Evolutionary conservation across 2,329 filamentous ascomycete species (phyloP).

Genomic region (Trichoderma guizhouense): DNA sequence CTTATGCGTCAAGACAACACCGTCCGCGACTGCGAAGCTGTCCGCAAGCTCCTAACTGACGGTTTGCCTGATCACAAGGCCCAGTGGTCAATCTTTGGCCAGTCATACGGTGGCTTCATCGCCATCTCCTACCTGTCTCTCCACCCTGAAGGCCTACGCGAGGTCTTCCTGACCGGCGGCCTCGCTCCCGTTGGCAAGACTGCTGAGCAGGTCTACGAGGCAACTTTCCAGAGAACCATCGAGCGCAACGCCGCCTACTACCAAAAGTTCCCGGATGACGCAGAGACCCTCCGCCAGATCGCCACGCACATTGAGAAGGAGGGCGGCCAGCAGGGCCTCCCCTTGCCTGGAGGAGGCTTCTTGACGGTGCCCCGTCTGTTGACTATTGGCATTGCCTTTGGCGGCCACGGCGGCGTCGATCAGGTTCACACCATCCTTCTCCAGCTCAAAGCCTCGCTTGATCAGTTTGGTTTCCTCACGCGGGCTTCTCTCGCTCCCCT

Average conservation of each 20-base stretch:
- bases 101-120: constrained; percentile 91
- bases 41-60: constrained; percentile 69
- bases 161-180: constrained; percentile 82
- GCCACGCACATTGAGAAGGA: constrained; percentile 61
- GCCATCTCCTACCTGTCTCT: constrained; percentile 79
- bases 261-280: constrained; percentile 78
- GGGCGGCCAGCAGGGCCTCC: constrained; percentile 43
- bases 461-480: constrained; percentile 72
- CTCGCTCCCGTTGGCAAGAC: constrained; percentile 70
- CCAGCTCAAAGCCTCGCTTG: constrained; percentile 67
- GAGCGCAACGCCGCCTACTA: constrained; percentile 79
- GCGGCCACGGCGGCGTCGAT: constrained; percentile 74
- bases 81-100: constrained; percentile 83
- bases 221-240: constrained; percentile 65
- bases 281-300: constrained; percentile 63
- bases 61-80: constrained; percentile 66
- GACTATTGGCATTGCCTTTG: constrained; percentile 74
- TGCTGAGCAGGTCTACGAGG: constrained; percentile 71
- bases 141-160: constrained; percentile 71
- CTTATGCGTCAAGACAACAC: constrained; percentile 87
- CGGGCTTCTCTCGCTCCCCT: constrained; percentile 65
- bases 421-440: constrained; percentile 70
- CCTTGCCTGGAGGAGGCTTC: constrained; percentile 67
- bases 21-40: constrained; percentile 82
- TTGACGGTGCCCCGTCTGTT: constrained; percentile 73